Evolutionary conservation across 2,329 filamentous ascomycete species (phyloP).

Genomic region (Cyclaneusma minus): DNA sequence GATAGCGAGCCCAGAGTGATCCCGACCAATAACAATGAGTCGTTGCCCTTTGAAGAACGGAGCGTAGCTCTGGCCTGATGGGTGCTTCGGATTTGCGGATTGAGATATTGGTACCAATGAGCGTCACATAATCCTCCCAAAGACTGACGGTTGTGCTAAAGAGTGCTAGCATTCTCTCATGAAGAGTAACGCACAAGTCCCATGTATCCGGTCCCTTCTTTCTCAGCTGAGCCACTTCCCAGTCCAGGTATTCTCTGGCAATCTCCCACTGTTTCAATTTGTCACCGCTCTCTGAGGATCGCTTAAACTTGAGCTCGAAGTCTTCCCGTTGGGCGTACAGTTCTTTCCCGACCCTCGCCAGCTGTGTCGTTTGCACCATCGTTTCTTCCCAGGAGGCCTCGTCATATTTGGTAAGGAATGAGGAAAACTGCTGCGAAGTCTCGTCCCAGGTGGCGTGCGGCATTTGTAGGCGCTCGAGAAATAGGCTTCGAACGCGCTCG

Average conservation of each 20-base stretch:
- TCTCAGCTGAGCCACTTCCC: constrained; percentile 55
- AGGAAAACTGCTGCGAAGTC: constrained; percentile 60
- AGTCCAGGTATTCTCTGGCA: constrained; percentile 62
- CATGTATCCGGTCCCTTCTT: constrained; percentile 33
- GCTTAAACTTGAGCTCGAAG: constrained; percentile 50
- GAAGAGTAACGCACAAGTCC: constrained; percentile 48
- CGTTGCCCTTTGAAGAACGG: constrained; percentile 67
- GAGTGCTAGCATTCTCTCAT: constrained; percentile 59
- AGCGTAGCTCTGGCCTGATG: constrained; percentile 37
- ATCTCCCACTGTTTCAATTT: constrained; percentile 33
- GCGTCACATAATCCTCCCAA: constrained; percentile 81
- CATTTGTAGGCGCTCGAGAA: constrained; percentile 52
- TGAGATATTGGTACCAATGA: constrained; percentile 17
- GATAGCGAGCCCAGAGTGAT: constrained; percentile 75
- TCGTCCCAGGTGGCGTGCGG: constrained; percentile 63
- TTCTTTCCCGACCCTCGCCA: constrained; percentile 46
- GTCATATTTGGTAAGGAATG: constrained; percentile 58
- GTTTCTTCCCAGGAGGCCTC: constrained; percentile 55
- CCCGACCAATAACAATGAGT: constrained; percentile 91
- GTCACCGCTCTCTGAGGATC: constrained; percentile 40
- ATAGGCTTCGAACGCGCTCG: constrained; percentile 51
- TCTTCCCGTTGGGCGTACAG: constrained; percentile 48
- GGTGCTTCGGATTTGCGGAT: constrained; percentile 20
- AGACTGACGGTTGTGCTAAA: constrained; percentile 59
- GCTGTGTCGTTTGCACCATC: constrained; percentile 52